These are phyloP conservation scores for Elsinoe fawcettii DNA, from an alignment of 2,329 filamentous ascomycete genomes.

Conservation along the genomic window DNA sequence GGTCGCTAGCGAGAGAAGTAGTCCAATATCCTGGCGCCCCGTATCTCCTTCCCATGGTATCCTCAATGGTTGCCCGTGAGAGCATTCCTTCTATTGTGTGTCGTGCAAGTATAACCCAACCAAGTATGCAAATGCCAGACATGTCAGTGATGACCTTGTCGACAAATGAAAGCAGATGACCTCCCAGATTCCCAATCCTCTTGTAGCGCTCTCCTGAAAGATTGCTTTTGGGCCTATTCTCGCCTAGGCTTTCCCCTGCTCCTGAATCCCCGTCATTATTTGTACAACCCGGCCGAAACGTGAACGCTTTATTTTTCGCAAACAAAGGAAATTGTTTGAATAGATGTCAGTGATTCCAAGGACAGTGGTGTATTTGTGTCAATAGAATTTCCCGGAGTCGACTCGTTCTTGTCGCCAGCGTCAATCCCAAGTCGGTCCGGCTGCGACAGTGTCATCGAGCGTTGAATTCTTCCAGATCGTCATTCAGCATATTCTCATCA, in stretches of 20 bases:
- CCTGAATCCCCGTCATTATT: constrained; percentile 7
- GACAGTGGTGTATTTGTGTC: not conserved
- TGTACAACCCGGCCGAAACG: constrained; percentile 10
- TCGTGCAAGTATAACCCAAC: not conserved
- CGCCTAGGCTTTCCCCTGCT: constrained; percentile 13
- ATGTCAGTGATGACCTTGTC: not conserved
- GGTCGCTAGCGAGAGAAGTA: not conserved
- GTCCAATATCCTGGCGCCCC: not conserved
- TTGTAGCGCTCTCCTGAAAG: constrained; percentile 2
- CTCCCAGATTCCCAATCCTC: not conserved
- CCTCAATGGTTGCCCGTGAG: not conserved
- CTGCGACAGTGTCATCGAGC: constrained; percentile 3
- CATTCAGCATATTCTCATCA: constrained; percentile 14
- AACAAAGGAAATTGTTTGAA: not conserved
- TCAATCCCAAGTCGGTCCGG: not conserved
- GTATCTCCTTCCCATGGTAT: not conserved
- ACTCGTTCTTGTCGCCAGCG: constrained; percentile 10
- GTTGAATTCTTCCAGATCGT: not conserved
- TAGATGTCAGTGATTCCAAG: not conserved
- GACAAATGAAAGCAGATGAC: constrained; percentile 1
- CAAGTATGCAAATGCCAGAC: not conserved
- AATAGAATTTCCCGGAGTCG: not conserved
- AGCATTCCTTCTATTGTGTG: constrained; percentile 11
- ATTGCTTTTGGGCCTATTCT: not conserved
- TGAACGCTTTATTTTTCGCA: not conserved